Conservation (phyloP, 2,329 filamentous ascomycete genomes). For the Phaeosphaeriaceae sp. region DNA sequence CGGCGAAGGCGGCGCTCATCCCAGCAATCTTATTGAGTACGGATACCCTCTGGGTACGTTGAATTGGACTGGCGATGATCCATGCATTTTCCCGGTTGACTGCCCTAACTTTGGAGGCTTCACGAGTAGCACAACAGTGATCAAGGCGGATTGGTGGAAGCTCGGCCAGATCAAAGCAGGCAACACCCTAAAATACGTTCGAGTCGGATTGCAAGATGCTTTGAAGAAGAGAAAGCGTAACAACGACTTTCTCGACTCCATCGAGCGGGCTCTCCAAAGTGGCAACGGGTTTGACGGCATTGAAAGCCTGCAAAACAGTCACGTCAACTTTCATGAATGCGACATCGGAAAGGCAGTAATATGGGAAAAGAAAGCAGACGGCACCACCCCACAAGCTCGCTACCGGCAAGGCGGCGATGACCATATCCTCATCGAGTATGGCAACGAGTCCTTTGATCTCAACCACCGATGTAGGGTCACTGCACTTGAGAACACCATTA, state of each 20-base stretch:
- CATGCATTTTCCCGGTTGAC: slow-evolving; percentile 67
- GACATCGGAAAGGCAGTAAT: slow-evolving; percentile 39
- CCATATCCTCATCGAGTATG: slow-evolving; percentile 66
- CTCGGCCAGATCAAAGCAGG: slow-evolving; percentile 69
- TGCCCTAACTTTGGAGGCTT: slow-evolving; percentile 70
- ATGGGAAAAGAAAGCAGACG: slow-evolving; percentile 34
- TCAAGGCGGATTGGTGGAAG: slow-evolving; percentile 68
- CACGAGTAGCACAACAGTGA: slow-evolving; percentile 63
- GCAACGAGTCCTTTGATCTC: slow-evolving; percentile 63
- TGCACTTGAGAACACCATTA: slow-evolving; percentile 59
- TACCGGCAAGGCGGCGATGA: slow-evolving; percentile 50
- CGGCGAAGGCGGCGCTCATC: slow-evolving; percentile 70
- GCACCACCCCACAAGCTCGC: background rate
- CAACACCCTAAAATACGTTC: slow-evolving; percentile 60
- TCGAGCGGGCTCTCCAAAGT: slow-evolving; percentile 51
- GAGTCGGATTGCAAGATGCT: slow-evolving; percentile 62
- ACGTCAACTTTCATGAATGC: slow-evolving; percentile 34
- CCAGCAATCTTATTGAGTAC: slow-evolving; percentile 61
- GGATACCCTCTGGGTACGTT: slow-evolving; percentile 66
- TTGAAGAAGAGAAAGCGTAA: slow-evolving; percentile 54
- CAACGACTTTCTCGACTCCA: slow-evolving; percentile 54
- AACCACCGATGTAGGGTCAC: slow-evolving; percentile 66
- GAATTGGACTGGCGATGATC: slow-evolving; percentile 69
- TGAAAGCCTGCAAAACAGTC: slow-evolving; percentile 34
- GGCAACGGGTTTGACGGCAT: slow-evolving; percentile 24